Conservation (phyloP, 2,329 filamentous ascomycete genomes). For the Fusarium napiforme region DNA sequence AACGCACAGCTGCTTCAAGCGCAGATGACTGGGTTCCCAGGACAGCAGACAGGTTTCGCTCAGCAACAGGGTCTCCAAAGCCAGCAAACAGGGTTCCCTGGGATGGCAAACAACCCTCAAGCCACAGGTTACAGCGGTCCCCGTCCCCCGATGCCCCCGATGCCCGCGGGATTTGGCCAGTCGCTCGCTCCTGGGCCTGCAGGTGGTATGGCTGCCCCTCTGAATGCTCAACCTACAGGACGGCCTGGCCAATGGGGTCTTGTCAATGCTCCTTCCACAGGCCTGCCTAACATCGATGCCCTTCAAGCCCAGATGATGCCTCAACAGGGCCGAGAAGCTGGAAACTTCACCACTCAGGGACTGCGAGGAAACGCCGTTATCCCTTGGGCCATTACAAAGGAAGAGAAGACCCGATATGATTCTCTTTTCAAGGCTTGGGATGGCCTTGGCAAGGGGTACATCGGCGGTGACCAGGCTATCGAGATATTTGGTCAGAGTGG, state of each 20-base stretch:
- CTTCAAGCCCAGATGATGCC: constrained; percentile 97
- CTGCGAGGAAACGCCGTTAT: constrained; percentile 94
- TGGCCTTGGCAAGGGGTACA: constrained; percentile 90
- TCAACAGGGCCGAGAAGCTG: constrained; percentile 87
- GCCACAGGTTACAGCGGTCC: constrained; percentile 84
- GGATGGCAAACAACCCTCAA: constrained; percentile 73
- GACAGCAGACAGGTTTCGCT: constrained; percentile 67
- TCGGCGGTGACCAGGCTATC: constrained; percentile 90
- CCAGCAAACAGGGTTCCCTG: constrained; percentile 77
- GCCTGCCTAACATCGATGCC: constrained; percentile 92
- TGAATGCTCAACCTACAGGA: constrained; percentile 96
- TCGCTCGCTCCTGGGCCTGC: constrained; percentile 61
- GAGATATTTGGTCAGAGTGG: constrained; percentile 98
- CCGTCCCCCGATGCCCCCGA: constrained; percentile 89
- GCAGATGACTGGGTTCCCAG: constrained; percentile 76
- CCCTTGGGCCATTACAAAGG: constrained; percentile 98
- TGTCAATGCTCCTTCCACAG: constrained; percentile 90
- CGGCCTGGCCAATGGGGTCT: constrained; percentile 97
- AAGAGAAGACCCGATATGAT: constrained; percentile 97
- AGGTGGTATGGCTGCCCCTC: constrained; percentile 73
- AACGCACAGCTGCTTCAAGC: constrained; percentile 72
- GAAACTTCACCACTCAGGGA: constrained; percentile 84
- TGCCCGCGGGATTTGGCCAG: constrained; percentile 69
- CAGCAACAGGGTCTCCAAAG: constrained; percentile 70
- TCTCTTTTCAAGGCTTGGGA: constrained; percentile 97